A percentile compares a stretch with the other conserved stretches of the same genome.
Conservation (phyloP, 495 filamentous ascomycete genomes). For the Jackrogersella multiformis region DNA sequence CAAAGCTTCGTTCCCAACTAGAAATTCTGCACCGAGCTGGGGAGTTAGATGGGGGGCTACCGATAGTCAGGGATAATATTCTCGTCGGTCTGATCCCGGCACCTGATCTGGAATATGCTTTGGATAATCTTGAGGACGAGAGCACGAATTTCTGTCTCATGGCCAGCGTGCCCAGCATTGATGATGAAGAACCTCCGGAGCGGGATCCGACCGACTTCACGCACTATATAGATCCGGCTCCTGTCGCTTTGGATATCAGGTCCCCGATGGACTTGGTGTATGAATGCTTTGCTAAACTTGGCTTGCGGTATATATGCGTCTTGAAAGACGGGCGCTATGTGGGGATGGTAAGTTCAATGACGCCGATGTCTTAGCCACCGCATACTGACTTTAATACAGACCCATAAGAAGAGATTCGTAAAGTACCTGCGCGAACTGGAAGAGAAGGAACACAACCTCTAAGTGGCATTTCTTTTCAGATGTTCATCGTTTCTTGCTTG, state of each 20-base stretch:
- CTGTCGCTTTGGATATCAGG: slow-evolving; percentile 85
- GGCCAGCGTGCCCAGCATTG: slow-evolving; percentile 66
- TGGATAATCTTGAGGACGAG: slow-evolving; percentile 83
- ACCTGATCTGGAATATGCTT: slow-evolving; percentile 91
- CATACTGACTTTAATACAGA: slow-evolving; percentile 52
- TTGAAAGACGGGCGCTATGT: slow-evolving; percentile 83
- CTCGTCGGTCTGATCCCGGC: slow-evolving; percentile 92
- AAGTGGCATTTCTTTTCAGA: not conserved
- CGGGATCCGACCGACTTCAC: slow-evolving; percentile 85
- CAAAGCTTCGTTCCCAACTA: slow-evolving; percentile 78
- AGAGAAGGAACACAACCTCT: slow-evolving; percentile 57
- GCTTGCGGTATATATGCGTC: slow-evolving; percentile 91
- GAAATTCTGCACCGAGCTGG: slow-evolving; percentile 83
- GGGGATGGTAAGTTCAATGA: slow-evolving; percentile 71
- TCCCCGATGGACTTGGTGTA: slow-evolving; percentile 96
- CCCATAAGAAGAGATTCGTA: slow-evolving; percentile 96
- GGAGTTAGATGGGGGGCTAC: slow-evolving; percentile 91
- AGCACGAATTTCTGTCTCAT: slow-evolving; percentile 81
- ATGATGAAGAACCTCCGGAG: slow-evolving; percentile 65
- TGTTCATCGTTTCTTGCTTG: not conserved
- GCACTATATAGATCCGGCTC: slow-evolving; percentile 89
- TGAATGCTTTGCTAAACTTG: slow-evolving; percentile 95
- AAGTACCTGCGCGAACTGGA: slow-evolving; percentile 89
- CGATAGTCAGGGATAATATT: slow-evolving; percentile 80
- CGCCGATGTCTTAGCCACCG: not conserved